Base-by-base conservation (phyloP, 257 asterid genomes). In the Solanum medicagineum region DNA sequence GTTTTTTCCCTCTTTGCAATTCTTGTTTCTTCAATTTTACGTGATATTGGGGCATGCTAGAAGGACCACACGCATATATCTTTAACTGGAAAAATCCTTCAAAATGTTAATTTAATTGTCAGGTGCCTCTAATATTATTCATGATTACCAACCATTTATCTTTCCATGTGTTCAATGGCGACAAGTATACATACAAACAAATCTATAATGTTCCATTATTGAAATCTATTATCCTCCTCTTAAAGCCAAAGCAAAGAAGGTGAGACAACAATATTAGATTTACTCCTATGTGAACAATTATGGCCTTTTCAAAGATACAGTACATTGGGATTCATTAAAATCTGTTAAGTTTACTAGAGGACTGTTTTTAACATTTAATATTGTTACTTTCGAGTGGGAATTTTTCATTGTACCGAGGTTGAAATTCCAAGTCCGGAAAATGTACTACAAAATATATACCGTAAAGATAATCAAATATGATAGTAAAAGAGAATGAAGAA, bases 11-110 rank as follows among this genome's bases (percentile, higher is more conserved):
- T 75, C 20, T 80, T 49, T 74, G 69, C 79, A 53, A 81, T 62
- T 81, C 71, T 32, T 57, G 63, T 36, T 55, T 22, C 47, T 81
- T 83, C 85, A 11, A 66, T 24, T 56, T 79, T 81, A 32, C 26
- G 66, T 73, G 88, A 85, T 29, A 81, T 26, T 49, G 71, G 89
- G 26, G 26, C 51, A 55, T 81, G 68, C 57, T 56, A 82, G 86
- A 40, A 45, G 81, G 86, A 84, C 86, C 86, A 84, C 81, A 71
- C 9, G 20, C 10, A 70, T 69, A 40, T 10, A 60, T 51, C 85
- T 62, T 83, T 66, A 62, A 53, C 14, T 13, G 29, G 55, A 74
- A 19, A 70, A 80, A 32, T 0, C 63, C 63, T 77, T 29, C 49
- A 79, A 77, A 51, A 51, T 79, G 26, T 79, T 79, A 4, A 51